Percentiles rank a stretch among this genome's conserved stretches.
Conservation (phyloP, 768 basidiomycete genomes). For the Collybia sordida region DNA sequence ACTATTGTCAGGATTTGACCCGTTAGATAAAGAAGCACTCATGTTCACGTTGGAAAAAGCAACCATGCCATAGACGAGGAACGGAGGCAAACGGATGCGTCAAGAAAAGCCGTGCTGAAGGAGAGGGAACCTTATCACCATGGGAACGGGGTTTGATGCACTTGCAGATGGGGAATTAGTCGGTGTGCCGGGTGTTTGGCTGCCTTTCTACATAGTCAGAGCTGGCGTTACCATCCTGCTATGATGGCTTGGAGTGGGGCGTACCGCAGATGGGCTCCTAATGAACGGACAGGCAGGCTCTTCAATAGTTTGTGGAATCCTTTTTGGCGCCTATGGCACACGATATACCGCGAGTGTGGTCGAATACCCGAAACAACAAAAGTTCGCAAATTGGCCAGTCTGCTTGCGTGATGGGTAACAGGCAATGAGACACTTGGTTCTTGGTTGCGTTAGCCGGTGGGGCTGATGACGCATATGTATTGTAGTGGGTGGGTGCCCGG, state of each 20-base stretch:
- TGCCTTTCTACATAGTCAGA: conserved; percentile 57
- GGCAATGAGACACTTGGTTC: conserved; percentile 48
- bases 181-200: conserved; percentile 59
- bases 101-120: conserved; percentile 41
- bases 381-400: conserved; percentile 51
- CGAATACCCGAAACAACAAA: conserved; percentile 46
- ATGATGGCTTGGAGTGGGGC: conserved; percentile 52
- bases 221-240: conserved; percentile 48
- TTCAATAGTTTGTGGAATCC: conserved; percentile 53
- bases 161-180: conserved; percentile 55
- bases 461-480: conserved; percentile 51
- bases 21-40: conserved; percentile 43
- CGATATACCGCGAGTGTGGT: conserved; percentile 47
- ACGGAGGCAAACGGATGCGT: conserved; percentile 37
- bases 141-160: conserved; percentile 52
- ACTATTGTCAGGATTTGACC: conserved; percentile 39
- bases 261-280: conserved; percentile 48
- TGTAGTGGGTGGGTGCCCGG: conserved; percentile 58
- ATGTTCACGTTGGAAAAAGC: conserved; percentile 50
- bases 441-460: conserved; percentile 55
- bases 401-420: conserved; percentile 37
- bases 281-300: conserved; percentile 56
- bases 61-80: conserved; percentile 42
- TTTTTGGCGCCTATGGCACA: conserved; percentile 60
- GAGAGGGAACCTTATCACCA: conserved; percentile 39